Evolutionary conservation across 2,329 filamentous ascomycete genomes (phyloP).

Genomic region (Penicillium sp.): DNA sequence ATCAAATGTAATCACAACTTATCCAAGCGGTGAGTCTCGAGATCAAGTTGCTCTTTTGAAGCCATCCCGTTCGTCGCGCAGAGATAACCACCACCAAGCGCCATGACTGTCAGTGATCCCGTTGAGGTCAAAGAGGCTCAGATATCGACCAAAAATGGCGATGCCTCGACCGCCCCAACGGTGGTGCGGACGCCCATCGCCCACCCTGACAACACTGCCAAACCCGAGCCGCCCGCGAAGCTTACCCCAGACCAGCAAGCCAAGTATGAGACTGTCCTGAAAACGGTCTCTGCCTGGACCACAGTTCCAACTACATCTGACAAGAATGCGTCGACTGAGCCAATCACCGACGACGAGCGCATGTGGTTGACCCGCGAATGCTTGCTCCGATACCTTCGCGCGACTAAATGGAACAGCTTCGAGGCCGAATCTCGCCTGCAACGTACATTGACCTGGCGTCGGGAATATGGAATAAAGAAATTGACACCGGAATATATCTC

Average conservation of each 20-base stretch:
- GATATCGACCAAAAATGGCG: conserved; percentile 19
- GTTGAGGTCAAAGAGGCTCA: conserved; percentile 9
- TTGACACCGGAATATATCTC: conserved; percentile 82
- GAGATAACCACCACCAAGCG: neutral
- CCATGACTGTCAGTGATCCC: conserved; percentile 21
- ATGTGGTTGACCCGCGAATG: conserved; percentile 93
- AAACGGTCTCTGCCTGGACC: conserved; percentile 70
- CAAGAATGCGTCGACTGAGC: conserved; percentile 60
- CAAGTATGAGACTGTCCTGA: conserved; percentile 80
- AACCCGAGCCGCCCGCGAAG: conserved; percentile 58
- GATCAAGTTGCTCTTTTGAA: conserved; percentile 13
- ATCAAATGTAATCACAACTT: conserved; percentile 6
- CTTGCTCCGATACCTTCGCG: conserved; percentile 87
- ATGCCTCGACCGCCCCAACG: conserved; percentile 2
- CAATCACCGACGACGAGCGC: conserved; percentile 77
- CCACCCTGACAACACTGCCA: conserved; percentile 60
- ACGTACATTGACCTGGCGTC: conserved; percentile 81
- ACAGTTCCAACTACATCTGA: conserved; percentile 67
- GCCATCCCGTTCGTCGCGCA: neutral
- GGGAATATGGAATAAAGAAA: conserved; percentile 82
- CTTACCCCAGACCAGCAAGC: conserved; percentile 76
- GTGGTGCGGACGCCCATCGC: conserved; percentile 60
- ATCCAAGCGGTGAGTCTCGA: neutral
- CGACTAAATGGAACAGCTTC: conserved; percentile 83
- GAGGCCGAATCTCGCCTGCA: conserved; percentile 79